Evolutionary conservation across 495 filamentous ascomycete genomes (phyloP).

Genomic region (Neurospora sp.): DNA sequence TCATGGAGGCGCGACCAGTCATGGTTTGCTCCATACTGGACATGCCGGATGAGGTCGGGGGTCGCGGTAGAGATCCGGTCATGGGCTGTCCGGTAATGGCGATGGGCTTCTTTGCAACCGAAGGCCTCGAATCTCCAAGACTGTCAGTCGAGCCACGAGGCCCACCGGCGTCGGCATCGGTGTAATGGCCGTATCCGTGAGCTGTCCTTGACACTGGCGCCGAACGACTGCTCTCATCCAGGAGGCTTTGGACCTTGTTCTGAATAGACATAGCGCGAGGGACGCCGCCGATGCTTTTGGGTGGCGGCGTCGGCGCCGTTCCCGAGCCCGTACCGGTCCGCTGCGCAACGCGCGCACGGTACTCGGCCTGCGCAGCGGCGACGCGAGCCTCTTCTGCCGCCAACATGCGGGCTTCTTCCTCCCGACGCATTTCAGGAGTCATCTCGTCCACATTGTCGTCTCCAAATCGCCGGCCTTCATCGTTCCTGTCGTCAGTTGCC

Average conservation of each 20-base stretch:
- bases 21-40: not conserved
- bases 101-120: slow-evolving; percentile 25
- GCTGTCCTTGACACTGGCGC: slow-evolving; percentile 59
- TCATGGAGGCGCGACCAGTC: not conserved
- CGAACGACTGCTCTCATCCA: slow-evolving; percentile 66
- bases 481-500: slow-evolving; percentile 56
- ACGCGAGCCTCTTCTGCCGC: slow-evolving; percentile 90
- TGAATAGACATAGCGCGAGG: slow-evolving; percentile 73
- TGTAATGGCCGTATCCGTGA: slow-evolving; percentile 79
- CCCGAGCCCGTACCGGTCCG: slow-evolving; percentile 34
- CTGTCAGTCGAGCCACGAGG: slow-evolving; percentile 1
- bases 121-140: slow-evolving; percentile 12
- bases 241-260: slow-evolving; percentile 73
- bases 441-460: slow-evolving; percentile 47
- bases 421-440: slow-evolving; percentile 80
- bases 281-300: slow-evolving; percentile 45
- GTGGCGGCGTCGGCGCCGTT: slow-evolving; percentile 15
- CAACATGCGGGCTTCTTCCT: slow-evolving; percentile 75
- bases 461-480: slow-evolving; percentile 54
- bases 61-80: not conserved
- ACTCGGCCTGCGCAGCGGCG: slow-evolving; percentile 83
- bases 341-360: slow-evolving; percentile 65
- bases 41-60: not conserved
- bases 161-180: slow-evolving; percentile 35
- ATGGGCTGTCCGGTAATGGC: not conserved